These are phyloP conservation scores for Boletales sp. DNA, from an alignment of 768 basidiomycete genomes.

Conservation along the genomic window DNA sequence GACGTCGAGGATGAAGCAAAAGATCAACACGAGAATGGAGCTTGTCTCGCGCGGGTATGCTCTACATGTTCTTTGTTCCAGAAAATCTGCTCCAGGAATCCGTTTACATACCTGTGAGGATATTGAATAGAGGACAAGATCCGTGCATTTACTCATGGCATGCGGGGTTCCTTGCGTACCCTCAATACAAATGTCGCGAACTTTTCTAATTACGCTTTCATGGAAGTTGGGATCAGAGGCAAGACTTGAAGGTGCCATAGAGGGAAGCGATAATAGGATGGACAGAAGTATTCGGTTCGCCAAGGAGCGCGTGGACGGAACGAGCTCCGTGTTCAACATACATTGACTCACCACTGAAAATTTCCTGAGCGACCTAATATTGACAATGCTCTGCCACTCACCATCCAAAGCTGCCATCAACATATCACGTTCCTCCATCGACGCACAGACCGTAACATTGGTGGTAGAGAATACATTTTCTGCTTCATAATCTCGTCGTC, in stretches of 20 bases:
- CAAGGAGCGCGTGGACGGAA: constrained; percentile 54
- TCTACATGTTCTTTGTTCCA: constrained; percentile 12
- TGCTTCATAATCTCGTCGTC: constrained; percentile 66
- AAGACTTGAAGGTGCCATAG: constrained; percentile 49
- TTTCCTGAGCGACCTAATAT: constrained; percentile 1
- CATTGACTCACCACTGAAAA: constrained; percentile 47
- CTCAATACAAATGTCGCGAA: constrained; percentile 47
- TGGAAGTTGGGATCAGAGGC: constrained; percentile 54
- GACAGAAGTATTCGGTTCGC: constrained; percentile 56
- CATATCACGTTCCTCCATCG: constrained; percentile 46
- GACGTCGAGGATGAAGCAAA: constrained; percentile 75
- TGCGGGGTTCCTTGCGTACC: constrained; percentile 53
- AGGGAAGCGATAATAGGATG: constrained; percentile 52
- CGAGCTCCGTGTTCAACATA: constrained; percentile 48
- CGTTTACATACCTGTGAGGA: constrained; percentile 29
- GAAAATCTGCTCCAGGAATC: not conserved
- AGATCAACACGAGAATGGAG: constrained; percentile 48
- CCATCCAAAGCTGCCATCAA: constrained; percentile 57
- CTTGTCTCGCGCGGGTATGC: constrained; percentile 9
- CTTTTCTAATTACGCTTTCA: constrained; percentile 37
- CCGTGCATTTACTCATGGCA: constrained; percentile 58
- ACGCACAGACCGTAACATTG: constrained; percentile 46
- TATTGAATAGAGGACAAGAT: constrained; percentile 48
- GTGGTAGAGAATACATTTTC: constrained; percentile 64
- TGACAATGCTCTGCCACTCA: constrained; percentile 28